Evolutionary conservation across 139 green algal genomes (phyloP).

Genomic region (Parachlorella kessleri): DNA sequence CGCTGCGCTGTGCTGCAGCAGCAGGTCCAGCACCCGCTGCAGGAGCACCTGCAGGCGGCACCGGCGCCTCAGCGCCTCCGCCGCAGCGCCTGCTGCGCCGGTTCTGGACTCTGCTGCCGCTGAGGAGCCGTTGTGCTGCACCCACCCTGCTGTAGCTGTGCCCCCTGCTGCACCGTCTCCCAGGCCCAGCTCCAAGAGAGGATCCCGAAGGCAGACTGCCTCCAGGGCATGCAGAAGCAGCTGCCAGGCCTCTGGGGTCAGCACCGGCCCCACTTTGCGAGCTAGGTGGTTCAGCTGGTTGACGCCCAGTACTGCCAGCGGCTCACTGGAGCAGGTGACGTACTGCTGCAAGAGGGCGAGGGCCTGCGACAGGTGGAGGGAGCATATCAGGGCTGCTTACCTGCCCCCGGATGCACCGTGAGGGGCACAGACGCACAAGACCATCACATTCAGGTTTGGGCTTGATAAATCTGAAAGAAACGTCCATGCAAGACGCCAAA

Average conservation of each 20-base stretch:
- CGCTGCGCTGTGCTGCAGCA: constrained; percentile 9
- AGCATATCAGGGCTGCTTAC: neutral
- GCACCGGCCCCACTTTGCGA: neutral
- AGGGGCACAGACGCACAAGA: too few relatives aligned
- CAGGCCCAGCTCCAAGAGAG: too few relatives aligned
- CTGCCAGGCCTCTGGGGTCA: neutral
- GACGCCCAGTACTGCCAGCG: constrained; percentile 18
- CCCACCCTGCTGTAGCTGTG: neutral
- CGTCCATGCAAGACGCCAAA: too few relatives aligned
- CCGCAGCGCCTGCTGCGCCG: constrained; percentile 1
- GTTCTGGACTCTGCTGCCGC: neutral
- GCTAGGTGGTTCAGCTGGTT: constrained; percentile 4
- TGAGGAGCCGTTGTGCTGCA: neutral
- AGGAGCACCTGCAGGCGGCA: constrained; percentile 28
- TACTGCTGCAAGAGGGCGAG: constrained; percentile 22
- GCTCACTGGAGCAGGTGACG: constrained; percentile 5
- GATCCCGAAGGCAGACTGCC: neutral
- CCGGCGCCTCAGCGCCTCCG: constrained; percentile 17
- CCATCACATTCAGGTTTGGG: too few relatives aligned
- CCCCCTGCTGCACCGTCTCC: neutral
- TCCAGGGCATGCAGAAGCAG: neutral
- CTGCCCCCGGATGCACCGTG: neutral
- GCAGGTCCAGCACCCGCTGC: constrained; percentile 11
- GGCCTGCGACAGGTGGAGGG: neutral
- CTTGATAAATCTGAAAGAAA: too few relatives aligned